These are phyloP conservation scores for Geotrichum bryndzae DNA, from an alignment of 1,139 yeast species.

Conservation along the genomic window DNA sequence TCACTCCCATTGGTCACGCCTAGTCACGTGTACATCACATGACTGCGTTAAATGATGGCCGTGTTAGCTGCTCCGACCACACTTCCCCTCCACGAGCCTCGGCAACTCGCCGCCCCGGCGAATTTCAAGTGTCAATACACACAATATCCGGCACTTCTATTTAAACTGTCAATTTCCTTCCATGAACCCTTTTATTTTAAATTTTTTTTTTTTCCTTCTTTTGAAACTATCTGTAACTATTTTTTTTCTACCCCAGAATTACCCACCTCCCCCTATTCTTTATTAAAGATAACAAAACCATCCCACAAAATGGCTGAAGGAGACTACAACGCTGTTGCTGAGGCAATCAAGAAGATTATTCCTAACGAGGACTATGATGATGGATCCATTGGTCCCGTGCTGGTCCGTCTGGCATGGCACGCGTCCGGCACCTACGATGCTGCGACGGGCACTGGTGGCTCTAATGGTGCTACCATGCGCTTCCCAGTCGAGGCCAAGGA, in stretches of 20 bases:
- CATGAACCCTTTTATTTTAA: background rate
- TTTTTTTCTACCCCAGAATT: background rate
- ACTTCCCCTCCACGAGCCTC: background rate
- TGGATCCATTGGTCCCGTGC: slow-evolving; percentile 60
- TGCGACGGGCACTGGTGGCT: slow-evolving; percentile 53
- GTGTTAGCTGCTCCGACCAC: background rate
- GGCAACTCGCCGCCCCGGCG: background rate
- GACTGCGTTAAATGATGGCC: background rate
- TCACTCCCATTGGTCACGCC: background rate
- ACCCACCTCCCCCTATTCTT: background rate
- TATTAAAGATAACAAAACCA: background rate
- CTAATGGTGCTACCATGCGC: slow-evolving; percentile 65
- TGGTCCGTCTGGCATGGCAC: slow-evolving; percentile 67
- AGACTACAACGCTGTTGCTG: slow-evolving; percentile 69
- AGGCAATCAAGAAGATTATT: slow-evolving; percentile 69
- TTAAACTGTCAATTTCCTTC: background rate
- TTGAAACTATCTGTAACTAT: background rate
- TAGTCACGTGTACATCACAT: background rate
- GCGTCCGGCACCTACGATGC: slow-evolving; percentile 61
- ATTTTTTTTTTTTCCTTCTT: background rate
- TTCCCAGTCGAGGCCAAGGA: slow-evolving; percentile 38
- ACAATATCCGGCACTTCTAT: background rate
- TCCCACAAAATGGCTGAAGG: slow-evolving; percentile 12
- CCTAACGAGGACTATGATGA: slow-evolving; percentile 69
- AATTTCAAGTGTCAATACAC: background rate